phyloP scores from a whole-genome alignment of 2,329 filamentous ascomycete genomes.

The Neopestalotiopsis sp. region DNA sequence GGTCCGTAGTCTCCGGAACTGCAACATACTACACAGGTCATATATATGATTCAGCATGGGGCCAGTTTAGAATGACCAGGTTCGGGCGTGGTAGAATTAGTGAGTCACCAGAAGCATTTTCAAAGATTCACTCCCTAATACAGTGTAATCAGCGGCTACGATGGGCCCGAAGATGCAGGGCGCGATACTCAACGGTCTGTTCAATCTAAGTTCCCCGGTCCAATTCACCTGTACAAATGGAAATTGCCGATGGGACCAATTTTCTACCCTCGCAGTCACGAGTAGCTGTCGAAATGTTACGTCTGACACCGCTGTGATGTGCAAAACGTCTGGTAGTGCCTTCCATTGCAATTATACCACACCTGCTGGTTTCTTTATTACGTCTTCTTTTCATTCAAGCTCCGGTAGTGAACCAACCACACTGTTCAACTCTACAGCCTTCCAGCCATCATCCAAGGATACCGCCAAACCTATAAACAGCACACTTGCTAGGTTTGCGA shows the following conservation, averaged over 20 bases:
- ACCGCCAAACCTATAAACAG: background rate
- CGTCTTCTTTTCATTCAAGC: too few relatives aligned
- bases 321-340: background rate
- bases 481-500: background rate
- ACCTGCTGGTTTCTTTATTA: conserved; percentile 4
- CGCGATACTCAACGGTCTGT: background rate
- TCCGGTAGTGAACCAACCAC: background rate
- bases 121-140: too few relatives aligned
- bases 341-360: background rate
- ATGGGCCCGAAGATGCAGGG: conserved; percentile 2
- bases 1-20: background rate
- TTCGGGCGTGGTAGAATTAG: background rate
- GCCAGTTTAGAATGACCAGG: background rate
- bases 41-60: background rate
- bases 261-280: background rate
- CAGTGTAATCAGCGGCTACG: background rate
- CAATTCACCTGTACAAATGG: background rate
- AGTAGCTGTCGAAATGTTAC: background rate
- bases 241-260: background rate
- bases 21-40: background rate
- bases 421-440: background rate
- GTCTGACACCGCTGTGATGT: background rate
- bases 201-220: background rate
- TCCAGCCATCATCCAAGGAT: background rate
- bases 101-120: background rate